Conservation (phyloP, 441 rosid genomes). For the Mallotus repandus region DNA sequence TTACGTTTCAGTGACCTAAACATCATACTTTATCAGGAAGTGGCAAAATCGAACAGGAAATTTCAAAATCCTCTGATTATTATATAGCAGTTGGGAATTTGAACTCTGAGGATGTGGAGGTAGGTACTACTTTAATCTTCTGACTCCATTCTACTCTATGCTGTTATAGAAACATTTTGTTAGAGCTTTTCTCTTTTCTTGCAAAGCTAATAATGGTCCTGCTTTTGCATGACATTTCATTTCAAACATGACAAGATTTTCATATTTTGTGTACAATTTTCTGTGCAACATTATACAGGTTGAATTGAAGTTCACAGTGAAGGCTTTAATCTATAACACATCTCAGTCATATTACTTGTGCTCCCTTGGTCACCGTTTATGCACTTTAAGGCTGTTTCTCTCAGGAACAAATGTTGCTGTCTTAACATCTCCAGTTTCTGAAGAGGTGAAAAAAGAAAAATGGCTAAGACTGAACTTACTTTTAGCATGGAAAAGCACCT, state of each 20-base stretch:
- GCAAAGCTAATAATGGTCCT: too few species aligned
- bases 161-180: background rate
- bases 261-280: background rate
- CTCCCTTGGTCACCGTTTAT: slow-evolving; percentile 25
- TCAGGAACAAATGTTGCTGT: slow-evolving; percentile 35
- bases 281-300: slow-evolving; percentile 34
- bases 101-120: slow-evolving; percentile 52
- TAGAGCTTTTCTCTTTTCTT: too few species aligned
- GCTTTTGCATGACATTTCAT: background rate
- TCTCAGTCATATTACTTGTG: slow-evolving; percentile 46
- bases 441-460: slow-evolving; percentile 32
- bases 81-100: slow-evolving; percentile 50
- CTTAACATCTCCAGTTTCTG: slow-evolving; percentile 40
- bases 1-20: background rate
- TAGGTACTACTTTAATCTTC: slow-evolving; percentile 12
- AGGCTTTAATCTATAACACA: slow-evolving; percentile 40
- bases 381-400: slow-evolving; percentile 35
- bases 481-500: background rate
- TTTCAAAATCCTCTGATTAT: slow-evolving; percentile 38
- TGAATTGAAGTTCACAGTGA: slow-evolving; percentile 40
- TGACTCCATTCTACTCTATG: background rate
- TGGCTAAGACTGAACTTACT: background rate
- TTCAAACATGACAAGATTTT: slow-evolving; percentile 8
- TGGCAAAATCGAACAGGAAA: slow-evolving; percentile 47
- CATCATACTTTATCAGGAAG: slow-evolving; percentile 33